Base-by-base conservation (phyloP, 2,329 filamentous ascomycete species). In the Aspergillus pseudoterreus region DNA sequence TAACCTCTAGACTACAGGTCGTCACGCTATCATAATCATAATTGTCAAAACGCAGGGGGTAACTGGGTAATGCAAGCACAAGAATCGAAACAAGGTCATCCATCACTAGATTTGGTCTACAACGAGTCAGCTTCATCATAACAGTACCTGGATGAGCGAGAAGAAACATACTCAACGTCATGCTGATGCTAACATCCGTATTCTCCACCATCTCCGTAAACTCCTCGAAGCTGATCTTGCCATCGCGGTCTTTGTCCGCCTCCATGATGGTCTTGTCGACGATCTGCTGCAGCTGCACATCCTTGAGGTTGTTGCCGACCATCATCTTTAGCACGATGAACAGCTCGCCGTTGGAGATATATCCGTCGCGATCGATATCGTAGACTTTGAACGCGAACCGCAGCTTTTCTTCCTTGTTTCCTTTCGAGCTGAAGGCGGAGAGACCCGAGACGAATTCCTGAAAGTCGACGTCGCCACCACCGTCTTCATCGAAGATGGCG, bases 261-360 rank as follows among this genome's bases (percentile, higher is more conserved):
- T 99, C 94, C 94, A 97, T 97, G 71, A 99, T 97, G 54, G 94
- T 99, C 84, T 99, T 99, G 79, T 99, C 94, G 63, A 99, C 94
- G 71, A 99, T 99, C 83, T 85, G 94, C 78, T 99, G 94, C 71
- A 99, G 77, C 77, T 99, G 94, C 75, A 96, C 90, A 73, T 99
- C 94, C 81, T 99, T 99, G 67, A 99, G 78, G 74, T 99, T 99
- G 78, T 89, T 96, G 54, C 94, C 94, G 47, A 99, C 94, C 94
- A 99, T 99, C 94, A 99, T 99, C 87, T 99, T 99, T 66, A 99
- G 82, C 67, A 99, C 94, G 66, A 99, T 97, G 74, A 97, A 99
- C 47, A 99, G 83, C 79, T 99, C 94, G 65, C 94, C 94, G 74
- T 99, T 99, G 78, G 90, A 95, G 69, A 99, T 99, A 77, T 89